phyloP scores from a whole-genome alignment of 345 rosid species.

The Linum trigynum region DNA sequence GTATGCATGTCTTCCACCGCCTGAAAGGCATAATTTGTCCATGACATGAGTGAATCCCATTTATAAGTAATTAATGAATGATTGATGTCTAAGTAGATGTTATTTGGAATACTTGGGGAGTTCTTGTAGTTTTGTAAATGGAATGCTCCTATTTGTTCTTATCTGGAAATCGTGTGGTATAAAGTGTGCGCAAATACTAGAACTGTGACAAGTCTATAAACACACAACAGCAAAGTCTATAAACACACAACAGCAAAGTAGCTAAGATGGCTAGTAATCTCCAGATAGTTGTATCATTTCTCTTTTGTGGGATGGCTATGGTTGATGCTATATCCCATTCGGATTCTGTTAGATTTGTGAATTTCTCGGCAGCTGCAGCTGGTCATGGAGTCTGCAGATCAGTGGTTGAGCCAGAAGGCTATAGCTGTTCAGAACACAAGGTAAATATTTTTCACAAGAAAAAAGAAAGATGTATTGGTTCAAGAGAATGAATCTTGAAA shows the following conservation, averaged over 20 bases:
- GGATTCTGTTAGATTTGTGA: neutral
- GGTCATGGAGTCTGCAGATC: conserved; percentile 27
- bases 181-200: neutral
- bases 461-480: neutral
- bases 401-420: conserved; percentile 27
- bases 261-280: neutral
- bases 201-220: neutral
- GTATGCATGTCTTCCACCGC: neutral
- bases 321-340: neutral
- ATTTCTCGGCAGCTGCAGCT: conserved; percentile 1
- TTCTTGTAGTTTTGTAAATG: too few species aligned
- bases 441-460: conserved; percentile 14
- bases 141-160: neutral
- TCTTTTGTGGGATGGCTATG: neutral
- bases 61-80: too few species aligned
- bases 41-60: too few species aligned
- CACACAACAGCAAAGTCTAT: neutral
- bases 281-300: neutral
- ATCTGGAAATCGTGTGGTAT: neutral
- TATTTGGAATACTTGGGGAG: too few species aligned
- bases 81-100: too few species aligned
- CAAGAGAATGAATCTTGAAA: neutral
- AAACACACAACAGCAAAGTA: neutral
- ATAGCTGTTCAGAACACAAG: conserved; percentile 29
- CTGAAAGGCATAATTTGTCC: neutral